Evolutionary conservation across 2,329 filamentous ascomycete species (phyloP).

Genomic region (Tolypocladium nubicola): DNA sequence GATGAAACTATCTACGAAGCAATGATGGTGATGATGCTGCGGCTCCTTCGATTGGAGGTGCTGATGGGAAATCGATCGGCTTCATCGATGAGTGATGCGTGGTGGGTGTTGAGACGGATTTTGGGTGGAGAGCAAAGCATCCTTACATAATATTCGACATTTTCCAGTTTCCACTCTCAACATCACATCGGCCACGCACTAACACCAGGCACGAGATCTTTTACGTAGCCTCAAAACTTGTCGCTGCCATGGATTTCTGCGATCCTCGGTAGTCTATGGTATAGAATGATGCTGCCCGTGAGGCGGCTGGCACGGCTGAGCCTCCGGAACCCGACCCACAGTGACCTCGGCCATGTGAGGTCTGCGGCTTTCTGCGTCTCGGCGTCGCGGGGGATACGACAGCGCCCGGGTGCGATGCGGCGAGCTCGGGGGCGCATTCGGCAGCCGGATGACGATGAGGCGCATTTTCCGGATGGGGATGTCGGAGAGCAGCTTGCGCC

Average conservation of each 20-base stretch:
- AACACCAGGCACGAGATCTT: background rate
- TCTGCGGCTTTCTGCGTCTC: slow-evolving; percentile 4
- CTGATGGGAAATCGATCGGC: too few relatives aligned
- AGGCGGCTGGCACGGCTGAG: background rate
- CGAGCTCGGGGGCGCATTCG: background rate
- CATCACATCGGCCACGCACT: background rate
- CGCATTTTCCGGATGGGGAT: background rate
- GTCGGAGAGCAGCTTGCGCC: too few relatives aligned
- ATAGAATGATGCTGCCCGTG: slow-evolving; percentile 1
- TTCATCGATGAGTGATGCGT: background rate
- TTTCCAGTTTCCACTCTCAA: background rate
- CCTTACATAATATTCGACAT: slow-evolving; percentile 1
- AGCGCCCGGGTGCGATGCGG: background rate
- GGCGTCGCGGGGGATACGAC: background rate
- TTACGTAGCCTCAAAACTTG: background rate
- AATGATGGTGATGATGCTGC: too few relatives aligned
- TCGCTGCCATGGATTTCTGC: background rate
- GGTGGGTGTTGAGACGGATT: background rate
- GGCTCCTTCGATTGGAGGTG: too few relatives aligned
- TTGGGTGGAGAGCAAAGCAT: background rate
- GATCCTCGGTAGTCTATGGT: background rate
- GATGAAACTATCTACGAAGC: too few relatives aligned
- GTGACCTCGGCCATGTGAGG: background rate
- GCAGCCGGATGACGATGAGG: background rate
- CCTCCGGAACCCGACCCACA: background rate